Percentiles rank a stretch among this genome's conserved stretches.
Evolutionary conservation across 2,329 filamentous ascomycete genomes (phyloP).

Genomic region (Fusarium keratoplasticum): DNA sequence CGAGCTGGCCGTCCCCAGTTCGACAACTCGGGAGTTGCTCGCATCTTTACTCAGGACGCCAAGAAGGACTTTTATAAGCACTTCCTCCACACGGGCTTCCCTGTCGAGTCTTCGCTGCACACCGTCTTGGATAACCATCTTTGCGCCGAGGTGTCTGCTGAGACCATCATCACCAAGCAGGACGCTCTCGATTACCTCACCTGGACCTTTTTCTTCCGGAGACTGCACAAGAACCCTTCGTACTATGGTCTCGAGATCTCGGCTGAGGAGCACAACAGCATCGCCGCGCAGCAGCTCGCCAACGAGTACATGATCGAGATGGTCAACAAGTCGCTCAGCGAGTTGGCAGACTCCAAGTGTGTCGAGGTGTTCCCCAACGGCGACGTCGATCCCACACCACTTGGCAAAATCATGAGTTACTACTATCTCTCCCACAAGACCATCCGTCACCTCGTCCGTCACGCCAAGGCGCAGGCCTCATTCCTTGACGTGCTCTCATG

Average conservation of each 20-base stretch:
- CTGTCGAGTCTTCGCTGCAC: conserved; percentile 95
- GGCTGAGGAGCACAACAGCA: conserved; percentile 89
- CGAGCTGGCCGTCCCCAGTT: conserved; percentile 96
- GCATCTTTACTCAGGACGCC: conserved; percentile 96
- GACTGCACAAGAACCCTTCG: conserved; percentile 96
- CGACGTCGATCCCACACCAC: conserved; percentile 87
- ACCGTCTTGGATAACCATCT: conserved; percentile 98
- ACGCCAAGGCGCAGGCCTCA: conserved; percentile 79
- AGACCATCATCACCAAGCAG: conserved; percentile 93
- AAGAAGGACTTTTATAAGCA: conserved; percentile 99
- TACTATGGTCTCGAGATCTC: conserved; percentile 97
- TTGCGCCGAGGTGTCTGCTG: conserved; percentile 92
- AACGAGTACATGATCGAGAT: conserved; percentile 96
- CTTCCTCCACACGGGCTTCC: conserved; percentile 97
- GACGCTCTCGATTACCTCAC: conserved; percentile 97
- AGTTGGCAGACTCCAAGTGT: conserved; percentile 87
- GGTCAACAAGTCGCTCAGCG: conserved; percentile 85
- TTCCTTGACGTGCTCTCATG: conserved; percentile 88
- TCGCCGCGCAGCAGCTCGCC: conserved; percentile 84
- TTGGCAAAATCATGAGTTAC: conserved; percentile 99
- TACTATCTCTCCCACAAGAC: conserved; percentile 98
- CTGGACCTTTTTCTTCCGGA: conserved; percentile 99
- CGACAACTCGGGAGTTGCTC: conserved; percentile 92
- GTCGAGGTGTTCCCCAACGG: conserved; percentile 86
- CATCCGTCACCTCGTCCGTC: conserved; percentile 82